Conservation (phyloP, 140 eudicot species). For the Eryngium alpinum region DNA sequence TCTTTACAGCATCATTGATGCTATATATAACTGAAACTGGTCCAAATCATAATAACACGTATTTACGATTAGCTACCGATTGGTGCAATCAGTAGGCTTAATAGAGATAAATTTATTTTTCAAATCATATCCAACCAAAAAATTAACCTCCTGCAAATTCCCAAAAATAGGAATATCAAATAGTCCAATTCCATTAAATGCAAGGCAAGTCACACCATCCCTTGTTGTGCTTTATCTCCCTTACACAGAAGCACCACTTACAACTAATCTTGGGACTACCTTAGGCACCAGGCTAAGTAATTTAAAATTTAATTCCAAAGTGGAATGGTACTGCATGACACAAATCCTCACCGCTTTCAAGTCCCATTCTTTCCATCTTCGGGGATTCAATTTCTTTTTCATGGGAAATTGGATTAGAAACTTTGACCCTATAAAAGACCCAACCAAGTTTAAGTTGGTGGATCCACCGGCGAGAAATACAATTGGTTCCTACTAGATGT, state of each 20-base stretch:
- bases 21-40: no score
- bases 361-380: conserved; percentile 13
- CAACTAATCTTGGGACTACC: conserved; percentile 13
- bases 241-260: conserved; percentile 15
- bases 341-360: background rate
- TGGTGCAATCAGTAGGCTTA: conserved; percentile 34
- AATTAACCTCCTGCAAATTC: conserved; percentile 22
- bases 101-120: conserved; percentile 21
- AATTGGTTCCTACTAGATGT: conserved; percentile 14
- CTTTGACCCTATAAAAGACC: conserved; percentile 10
- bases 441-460: conserved; percentile 7
- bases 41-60: no score
- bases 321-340: conserved; percentile 14
- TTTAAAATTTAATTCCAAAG: conserved; percentile 8
- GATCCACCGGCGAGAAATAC: conserved; percentile 18
- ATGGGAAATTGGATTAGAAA: conserved; percentile 7
- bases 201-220: conserved; percentile 25
- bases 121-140: conserved; percentile 38
- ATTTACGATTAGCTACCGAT: no score
- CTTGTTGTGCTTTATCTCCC: no score
- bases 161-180: no score
- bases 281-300: conserved; percentile 14
- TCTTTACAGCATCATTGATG: no score
- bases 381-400: conserved; percentile 11
- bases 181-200: background rate